These are phyloP conservation scores for Ceratobasidium sp. DNA, from an alignment of 1,284 basidiomycete genomes.

Conservation along the genomic window DNA sequence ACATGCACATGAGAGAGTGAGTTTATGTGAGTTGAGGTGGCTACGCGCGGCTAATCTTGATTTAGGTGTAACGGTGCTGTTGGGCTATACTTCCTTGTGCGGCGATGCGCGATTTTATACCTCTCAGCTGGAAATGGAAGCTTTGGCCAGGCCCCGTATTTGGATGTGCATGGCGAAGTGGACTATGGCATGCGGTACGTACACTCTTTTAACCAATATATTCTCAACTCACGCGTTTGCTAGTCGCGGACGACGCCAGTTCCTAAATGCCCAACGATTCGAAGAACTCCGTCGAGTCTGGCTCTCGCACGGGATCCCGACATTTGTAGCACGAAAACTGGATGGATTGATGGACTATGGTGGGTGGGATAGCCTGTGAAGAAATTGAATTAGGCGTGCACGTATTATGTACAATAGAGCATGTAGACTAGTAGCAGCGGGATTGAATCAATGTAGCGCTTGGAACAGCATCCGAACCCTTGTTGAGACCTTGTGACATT, in stretches of 20 bases:
- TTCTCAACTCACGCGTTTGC: not conserved
- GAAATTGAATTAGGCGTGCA: not conserved
- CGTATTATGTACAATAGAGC: not conserved
- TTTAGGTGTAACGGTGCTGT: slow-evolving; percentile 86
- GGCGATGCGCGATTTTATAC: slow-evolving; percentile 91
- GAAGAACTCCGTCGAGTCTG: slow-evolving; percentile 92
- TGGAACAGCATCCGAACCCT: too few relatives aligned
- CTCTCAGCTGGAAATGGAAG: slow-evolving; percentile 89
- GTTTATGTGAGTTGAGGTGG: slow-evolving; percentile 50
- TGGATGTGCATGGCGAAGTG: slow-evolving; percentile 94
- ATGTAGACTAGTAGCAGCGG: not conserved
- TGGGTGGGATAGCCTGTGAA: slow-evolving; percentile 87
- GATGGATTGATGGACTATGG: slow-evolving; percentile 90
- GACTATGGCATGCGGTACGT: slow-evolving; percentile 89
- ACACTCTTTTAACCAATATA: slow-evolving; percentile 1
- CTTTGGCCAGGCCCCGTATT: slow-evolving; percentile 88
- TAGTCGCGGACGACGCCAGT: slow-evolving; percentile 87
- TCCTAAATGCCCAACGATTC: slow-evolving; percentile 84
- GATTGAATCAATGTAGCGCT: not conserved
- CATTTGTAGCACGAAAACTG: slow-evolving; percentile 85
- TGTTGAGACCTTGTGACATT: too few relatives aligned
- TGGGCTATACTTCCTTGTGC: slow-evolving; percentile 91
- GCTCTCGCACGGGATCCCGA: slow-evolving; percentile 90
- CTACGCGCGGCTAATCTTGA: slow-evolving; percentile 36
- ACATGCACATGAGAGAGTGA: slow-evolving; percentile 91